Evolutionary conservation across 2,329 filamentous ascomycete genomes (phyloP).

Genomic region (Pseudogymnoascus sp.): DNA sequence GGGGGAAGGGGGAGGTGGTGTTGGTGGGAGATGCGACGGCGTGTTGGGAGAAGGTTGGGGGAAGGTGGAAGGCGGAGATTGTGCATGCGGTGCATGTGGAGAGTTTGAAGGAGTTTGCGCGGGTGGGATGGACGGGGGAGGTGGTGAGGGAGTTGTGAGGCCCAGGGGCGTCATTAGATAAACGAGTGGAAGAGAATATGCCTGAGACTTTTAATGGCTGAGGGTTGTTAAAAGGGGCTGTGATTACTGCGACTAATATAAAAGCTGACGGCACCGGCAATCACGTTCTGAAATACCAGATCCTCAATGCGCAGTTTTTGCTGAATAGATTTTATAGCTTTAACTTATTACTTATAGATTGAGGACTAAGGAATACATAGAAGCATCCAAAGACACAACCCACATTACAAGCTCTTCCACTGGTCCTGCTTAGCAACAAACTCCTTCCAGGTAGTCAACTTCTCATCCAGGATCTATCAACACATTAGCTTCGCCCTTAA

Average conservation of each 20-base stretch:
- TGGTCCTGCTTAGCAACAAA: conserved; percentile 25
- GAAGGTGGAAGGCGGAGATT: conserved; percentile 37
- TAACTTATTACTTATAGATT: not conserved
- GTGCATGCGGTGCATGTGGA: conserved; percentile 38
- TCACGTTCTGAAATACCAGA: not conserved
- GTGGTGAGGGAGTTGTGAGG: conserved; percentile 24
- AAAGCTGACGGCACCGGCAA: not conserved
- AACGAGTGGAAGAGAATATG: not conserved
- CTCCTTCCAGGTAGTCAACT: conserved; percentile 37
- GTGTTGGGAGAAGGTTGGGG: conserved; percentile 33
- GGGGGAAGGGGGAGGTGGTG: conserved; percentile 31
- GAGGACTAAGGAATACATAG: not conserved
- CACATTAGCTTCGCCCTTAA: not conserved
- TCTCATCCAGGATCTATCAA: conserved; percentile 30
- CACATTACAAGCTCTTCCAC: not conserved
- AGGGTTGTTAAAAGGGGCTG: not conserved
- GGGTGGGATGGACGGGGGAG: conserved; percentile 32
- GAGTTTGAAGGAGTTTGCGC: conserved; percentile 41
- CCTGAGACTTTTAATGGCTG: not conserved
- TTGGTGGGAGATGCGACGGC: conserved; percentile 41
- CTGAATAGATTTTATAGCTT: not conserved
- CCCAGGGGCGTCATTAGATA: not conserved
- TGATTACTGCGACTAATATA: not conserved
- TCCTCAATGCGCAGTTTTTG: not conserved
- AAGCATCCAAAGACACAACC: not conserved